Evolutionary conservation across 2,329 filamentous ascomycete genomes (phyloP).

Genomic region (Exophiala bonariae): DNA sequence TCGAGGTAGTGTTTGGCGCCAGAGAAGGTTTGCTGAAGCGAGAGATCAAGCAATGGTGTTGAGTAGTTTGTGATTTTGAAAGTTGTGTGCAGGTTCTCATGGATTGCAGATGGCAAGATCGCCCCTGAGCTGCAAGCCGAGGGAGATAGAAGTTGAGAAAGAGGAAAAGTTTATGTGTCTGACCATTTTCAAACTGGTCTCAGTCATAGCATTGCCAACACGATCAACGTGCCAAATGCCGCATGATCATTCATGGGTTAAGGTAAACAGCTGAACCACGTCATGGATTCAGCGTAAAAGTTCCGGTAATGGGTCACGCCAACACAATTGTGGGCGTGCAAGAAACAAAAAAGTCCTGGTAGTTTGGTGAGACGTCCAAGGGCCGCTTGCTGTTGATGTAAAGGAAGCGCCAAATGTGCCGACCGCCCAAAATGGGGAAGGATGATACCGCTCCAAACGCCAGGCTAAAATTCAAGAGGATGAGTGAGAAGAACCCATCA

Average conservation of each 20-base stretch:
- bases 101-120: not conserved
- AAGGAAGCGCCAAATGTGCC: not conserved
- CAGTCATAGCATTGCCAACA: constrained; percentile 4
- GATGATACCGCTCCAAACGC: constrained; percentile 22
- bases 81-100: constrained; percentile 5
- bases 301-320: constrained; percentile 5
- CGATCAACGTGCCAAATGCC: constrained; percentile 5
- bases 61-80: constrained; percentile 6
- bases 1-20: constrained; percentile 1
- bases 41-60: constrained; percentile 22
- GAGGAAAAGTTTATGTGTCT: constrained; percentile 6
- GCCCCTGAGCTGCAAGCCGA: not conserved
- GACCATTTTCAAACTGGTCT: constrained; percentile 7
- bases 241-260: too few species aligned
- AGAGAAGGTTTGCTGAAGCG: constrained; percentile 23
- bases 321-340: constrained; percentile 10
- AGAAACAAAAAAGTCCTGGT: constrained; percentile 9
- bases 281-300: constrained; percentile 2
- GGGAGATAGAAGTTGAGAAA: constrained; percentile 1
- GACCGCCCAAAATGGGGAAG: constrained; percentile 9
- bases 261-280: not conserved
- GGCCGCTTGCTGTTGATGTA: not conserved
- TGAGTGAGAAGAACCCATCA: constrained; percentile 16
- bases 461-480: constrained; percentile 23
- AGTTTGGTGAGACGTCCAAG: constrained; percentile 4